These are phyloP conservation scores for Vaccinium macrocarpon DNA, from an alignment of 148 eudicot species.

Conservation along the genomic window DNA sequence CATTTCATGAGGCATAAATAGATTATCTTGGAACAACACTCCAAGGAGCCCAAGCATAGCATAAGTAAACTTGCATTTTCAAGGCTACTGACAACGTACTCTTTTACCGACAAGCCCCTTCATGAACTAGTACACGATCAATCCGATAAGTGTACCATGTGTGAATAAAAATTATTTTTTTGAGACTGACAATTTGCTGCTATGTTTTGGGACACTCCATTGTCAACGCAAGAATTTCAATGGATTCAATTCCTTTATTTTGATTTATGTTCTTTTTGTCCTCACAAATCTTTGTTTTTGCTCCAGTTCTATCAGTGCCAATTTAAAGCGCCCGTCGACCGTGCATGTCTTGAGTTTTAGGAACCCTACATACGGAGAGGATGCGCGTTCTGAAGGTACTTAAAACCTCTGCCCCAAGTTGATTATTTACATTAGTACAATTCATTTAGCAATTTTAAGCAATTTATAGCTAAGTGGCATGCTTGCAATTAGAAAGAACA, in stretches of 20 bases:
- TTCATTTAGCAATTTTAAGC: background rate
- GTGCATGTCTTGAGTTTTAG: conserved; percentile 25
- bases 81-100: background rate
- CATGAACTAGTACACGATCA: background rate
- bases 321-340: conserved; percentile 23
- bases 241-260: background rate
- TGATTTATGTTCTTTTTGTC: background rate
- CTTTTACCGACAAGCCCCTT: background rate
- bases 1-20: background rate
- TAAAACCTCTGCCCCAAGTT: background rate
- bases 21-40: background rate
- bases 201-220: background rate
- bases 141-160: background rate
- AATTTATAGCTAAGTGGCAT: background rate
- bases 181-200: background rate
- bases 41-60: background rate
- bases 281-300: background rate
- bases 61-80: background rate
- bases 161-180: background rate
- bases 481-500: background rate
- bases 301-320: conserved; percentile 38
- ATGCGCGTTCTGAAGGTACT: conserved; percentile 64
- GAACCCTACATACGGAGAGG: conserved; percentile 44
- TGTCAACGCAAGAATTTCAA: background rate
- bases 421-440: background rate